phyloP scores from a whole-genome alignment of 2,329 filamentous ascomycete genomes.

The Pestalotiopsis sp. region DNA sequence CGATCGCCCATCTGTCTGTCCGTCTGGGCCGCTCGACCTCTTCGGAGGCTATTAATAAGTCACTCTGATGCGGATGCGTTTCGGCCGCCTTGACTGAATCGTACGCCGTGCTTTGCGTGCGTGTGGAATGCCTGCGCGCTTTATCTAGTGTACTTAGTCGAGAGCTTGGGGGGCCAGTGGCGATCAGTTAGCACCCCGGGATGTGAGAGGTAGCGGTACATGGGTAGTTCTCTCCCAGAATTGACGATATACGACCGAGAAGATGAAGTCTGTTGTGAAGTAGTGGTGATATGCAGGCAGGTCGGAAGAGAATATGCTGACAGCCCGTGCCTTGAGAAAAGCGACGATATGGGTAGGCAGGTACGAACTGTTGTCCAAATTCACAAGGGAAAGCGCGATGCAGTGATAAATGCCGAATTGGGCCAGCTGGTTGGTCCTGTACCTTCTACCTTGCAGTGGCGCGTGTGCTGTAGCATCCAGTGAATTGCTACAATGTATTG shows the following conservation, averaged over 20 bases:
- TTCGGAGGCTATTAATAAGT: not conserved
- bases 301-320: not conserved
- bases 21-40: not conserved
- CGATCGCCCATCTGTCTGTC: not conserved
- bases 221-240: not conserved
- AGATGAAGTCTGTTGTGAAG: not conserved
- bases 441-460: not conserved
- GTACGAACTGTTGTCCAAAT: not conserved
- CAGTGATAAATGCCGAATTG: too few species aligned
- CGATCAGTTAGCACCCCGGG: not conserved
- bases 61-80: not conserved
- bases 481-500: not conserved
- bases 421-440: not conserved
- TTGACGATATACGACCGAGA: not conserved
- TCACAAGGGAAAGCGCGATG: too few species aligned
- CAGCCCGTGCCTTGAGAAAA: not conserved
- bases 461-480: not conserved
- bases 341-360: not conserved
- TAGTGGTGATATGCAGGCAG: not conserved
- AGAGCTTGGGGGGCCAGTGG: not conserved
- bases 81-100: not conserved
- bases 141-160: not conserved
- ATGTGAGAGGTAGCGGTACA: not conserved
- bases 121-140: not conserved
- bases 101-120: not conserved